A percentile compares a stretch with the other conserved stretches of the same genome.
phyloP scores from a whole-genome alignment of 2,329 filamentous ascomycete genomes.

The Orbilia oligospora region DNA sequence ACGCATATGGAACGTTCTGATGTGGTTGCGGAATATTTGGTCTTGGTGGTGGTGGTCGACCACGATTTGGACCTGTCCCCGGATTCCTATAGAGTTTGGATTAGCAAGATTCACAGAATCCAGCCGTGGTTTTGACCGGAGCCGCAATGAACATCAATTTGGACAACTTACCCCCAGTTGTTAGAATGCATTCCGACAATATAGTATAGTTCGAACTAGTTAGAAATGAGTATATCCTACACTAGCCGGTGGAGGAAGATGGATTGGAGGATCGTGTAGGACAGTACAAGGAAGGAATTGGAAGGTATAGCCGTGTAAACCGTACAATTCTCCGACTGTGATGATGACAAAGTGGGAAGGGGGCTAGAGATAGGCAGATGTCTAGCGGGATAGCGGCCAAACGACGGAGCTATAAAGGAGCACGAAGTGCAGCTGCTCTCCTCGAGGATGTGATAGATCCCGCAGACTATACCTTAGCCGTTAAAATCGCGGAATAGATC shows the following conservation, averaged over 20 bases:
- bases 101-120: background rate
- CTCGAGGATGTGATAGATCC: conserved; percentile 3
- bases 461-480: background rate
- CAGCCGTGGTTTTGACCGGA: background rate
- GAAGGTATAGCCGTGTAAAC: background rate
- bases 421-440: background rate
- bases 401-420: conserved; percentile 10
- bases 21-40: background rate
- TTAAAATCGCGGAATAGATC: conserved; percentile 10
- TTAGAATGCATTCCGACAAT: background rate
- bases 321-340: background rate
- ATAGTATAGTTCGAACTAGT: background rate
- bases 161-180: background rate
- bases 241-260: background rate
- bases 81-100: background rate
- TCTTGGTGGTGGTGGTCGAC: background rate
- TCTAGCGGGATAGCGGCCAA: too few species aligned
- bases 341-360: background rate
- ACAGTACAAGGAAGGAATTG: background rate
- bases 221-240: background rate
- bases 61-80: background rate
- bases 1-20: background rate
- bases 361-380: background rate
- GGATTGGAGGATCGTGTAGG: background rate
- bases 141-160: background rate